Evolutionary conservation across 179 eudicot genomes (phyloP).

Genomic region (Spergularia azorica): DNA sequence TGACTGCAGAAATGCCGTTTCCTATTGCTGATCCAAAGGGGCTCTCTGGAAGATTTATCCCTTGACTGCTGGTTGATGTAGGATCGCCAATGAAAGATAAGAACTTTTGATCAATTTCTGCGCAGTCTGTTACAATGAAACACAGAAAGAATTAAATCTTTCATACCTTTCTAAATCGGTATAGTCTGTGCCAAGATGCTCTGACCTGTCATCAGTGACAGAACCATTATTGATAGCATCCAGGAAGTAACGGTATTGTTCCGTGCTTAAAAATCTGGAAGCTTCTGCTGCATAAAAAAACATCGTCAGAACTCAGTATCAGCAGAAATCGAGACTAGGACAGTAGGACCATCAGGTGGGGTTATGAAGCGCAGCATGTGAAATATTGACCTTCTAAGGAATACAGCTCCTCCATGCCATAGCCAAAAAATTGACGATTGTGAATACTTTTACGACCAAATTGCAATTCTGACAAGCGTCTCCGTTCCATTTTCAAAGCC

Average conservation of each 20-base stretch:
- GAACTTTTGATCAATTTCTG: background rate
- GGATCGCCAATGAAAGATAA: background rate
- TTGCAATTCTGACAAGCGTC: conserved; percentile 49
- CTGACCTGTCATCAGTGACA: conserved; percentile 22
- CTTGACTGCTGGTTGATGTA: conserved; percentile 25
- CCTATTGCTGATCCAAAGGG: conserved; percentile 34
- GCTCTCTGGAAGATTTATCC: conserved; percentile 39
- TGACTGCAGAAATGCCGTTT: conserved; percentile 32
- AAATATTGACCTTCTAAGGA: conserved; percentile 41
- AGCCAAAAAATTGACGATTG: conserved; percentile 36
- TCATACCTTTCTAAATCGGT: conserved; percentile 38
- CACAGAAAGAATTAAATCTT: background rate
- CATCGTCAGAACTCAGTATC: background rate
- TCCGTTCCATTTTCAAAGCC: conserved; percentile 36
- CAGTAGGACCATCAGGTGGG: background rate
- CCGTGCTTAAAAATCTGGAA: conserved; percentile 11
- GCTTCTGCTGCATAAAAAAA: conserved; percentile 16
- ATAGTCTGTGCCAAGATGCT: conserved; percentile 16
- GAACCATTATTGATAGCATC: conserved; percentile 17
- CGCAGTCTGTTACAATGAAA: background rate
- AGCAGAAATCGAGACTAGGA: no score
- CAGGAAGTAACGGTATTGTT: conserved; percentile 14
- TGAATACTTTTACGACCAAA: conserved; percentile 34
- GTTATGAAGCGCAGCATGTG: background rate
- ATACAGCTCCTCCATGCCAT: conserved; percentile 42